Percentiles rank a stretch among this genome's conserved stretches.
phyloP scores from a whole-genome alignment of 345 rosid genomes.

The Geranium rotundifolium region DNA sequence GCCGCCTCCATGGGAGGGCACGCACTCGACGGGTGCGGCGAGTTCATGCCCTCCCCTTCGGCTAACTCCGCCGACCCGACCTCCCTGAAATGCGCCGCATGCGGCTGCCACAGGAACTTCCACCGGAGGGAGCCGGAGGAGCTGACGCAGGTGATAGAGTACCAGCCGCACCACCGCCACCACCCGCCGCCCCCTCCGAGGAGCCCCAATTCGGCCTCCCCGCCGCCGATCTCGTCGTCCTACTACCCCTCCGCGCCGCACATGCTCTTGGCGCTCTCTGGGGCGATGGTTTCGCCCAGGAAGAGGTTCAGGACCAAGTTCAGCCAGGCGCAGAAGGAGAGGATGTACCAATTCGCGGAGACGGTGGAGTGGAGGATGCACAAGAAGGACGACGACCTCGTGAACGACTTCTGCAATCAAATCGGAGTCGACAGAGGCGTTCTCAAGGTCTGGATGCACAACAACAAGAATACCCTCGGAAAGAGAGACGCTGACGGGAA shows the following conservation, averaged over 20 bases:
- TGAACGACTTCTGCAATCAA: constrained; percentile 29
- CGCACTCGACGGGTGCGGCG: constrained; percentile 47
- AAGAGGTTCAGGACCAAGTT: constrained; percentile 35
- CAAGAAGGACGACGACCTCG: constrained; percentile 20
- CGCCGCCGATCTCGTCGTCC: constrained; percentile 27
- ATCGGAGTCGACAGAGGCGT: constrained; percentile 31
- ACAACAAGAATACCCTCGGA: constrained; percentile 30
- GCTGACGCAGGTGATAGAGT: constrained; percentile 11
- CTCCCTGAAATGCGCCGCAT: constrained; percentile 38
- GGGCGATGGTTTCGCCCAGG: constrained; percentile 9
- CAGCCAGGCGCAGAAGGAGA: constrained; percentile 31
- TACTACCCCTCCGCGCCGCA: constrained; percentile 26
- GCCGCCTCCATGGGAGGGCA: constrained; percentile 44
- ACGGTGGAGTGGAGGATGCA: constrained; percentile 33
- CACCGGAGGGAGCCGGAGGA: constrained; percentile 23
- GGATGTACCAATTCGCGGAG: constrained; percentile 35
- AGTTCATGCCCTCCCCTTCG: constrained; percentile 31
- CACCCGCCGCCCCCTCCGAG: constrained; percentile 11
- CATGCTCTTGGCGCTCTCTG: constrained; percentile 15
- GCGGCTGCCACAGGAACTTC: constrained; percentile 48
- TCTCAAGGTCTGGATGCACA: constrained; percentile 48
- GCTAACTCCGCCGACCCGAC: constrained; percentile 11
- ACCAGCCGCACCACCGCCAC: constrained; percentile 19
- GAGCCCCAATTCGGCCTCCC: constrained; percentile 20
- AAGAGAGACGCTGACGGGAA: too few species aligned